Base-by-base conservation (phyloP, 2,329 filamentous ascomycete genomes). In the Diaporthe nobilis region DNA sequence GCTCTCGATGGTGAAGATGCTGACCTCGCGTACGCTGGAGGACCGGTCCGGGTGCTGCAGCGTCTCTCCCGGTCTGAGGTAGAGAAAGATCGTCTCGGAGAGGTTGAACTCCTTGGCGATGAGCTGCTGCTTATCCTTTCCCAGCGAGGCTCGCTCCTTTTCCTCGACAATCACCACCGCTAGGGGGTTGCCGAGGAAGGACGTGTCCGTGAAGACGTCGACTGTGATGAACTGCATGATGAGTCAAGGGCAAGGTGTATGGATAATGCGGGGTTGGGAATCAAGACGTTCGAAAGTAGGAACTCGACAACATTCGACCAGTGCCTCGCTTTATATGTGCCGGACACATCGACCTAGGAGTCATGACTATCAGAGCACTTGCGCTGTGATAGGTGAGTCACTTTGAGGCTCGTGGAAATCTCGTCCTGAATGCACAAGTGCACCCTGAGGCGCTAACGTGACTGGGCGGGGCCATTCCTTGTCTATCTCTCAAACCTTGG, bases 31-130 rank as follows among this genome's bases (percentile, higher is more conserved):
- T 28, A 84, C 80, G 76, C 84, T 80, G 72, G 82, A 81, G 17
- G 78, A 75, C 31, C 80, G 77, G 65, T 84, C 53, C 7, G 34
- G 44, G 12, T 67, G 73, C n/a, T 71, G 75, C 25, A 77, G 68
- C 13, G 71, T 76, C 47, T 79, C 82, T 39, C 82, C 79, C 65
- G 82, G 77, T 67, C 77, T 79, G 61, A 88, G 86, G 82, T 92
- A 89, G 47, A 92, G 82, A 80, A 93, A 93, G 63, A 92, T 89
- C 0, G 91, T 92, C 82, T 92, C 91, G 70, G 89, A 91, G 79
- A 91, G 88, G 82, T 91, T 91, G 84, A 93, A 92, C 82, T 93
- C 91, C 74, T 86, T 85, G 58, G 91, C 90, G 76, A 93, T 88
- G 77, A 83, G 80, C 80, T 91, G 90, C 80, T 93, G 92, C 79